These are phyloP conservation scores for Metschnikowia santaceciliae DNA, from an alignment of 805 yeast genomes.

Conservation along the genomic window DNA sequence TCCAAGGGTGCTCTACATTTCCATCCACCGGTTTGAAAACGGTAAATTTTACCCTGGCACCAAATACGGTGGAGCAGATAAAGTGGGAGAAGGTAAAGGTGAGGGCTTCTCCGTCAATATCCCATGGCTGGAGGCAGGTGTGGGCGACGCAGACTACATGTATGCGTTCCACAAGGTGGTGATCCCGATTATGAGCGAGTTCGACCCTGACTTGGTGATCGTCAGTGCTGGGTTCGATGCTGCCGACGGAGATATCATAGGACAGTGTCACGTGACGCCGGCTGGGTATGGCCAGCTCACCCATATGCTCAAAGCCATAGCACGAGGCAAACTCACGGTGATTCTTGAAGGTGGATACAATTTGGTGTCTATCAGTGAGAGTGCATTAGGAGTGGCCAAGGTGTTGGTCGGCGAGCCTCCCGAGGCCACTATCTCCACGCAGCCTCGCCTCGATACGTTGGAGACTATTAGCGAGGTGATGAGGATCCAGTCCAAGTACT, in stretches of 20 bases:
- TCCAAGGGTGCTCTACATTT: constrained; percentile 85
- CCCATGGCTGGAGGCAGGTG: constrained; percentile 91
- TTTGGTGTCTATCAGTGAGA: constrained; percentile 81
- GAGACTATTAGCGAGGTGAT: constrained; percentile 79
- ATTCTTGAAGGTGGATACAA: constrained; percentile 96
- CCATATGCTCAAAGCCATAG: constrained; percentile 80
- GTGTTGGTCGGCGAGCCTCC: constrained; percentile 95
- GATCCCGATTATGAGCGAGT: constrained; percentile 85
- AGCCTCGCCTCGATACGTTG: constrained; percentile 74
- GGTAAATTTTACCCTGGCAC: constrained; percentile 96
- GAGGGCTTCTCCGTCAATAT: constrained; percentile 84
- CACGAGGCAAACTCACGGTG: constrained; percentile 84
- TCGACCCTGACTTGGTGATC: constrained; percentile 87
- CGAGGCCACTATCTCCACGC: constrained; percentile 58
- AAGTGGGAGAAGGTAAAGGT: constrained; percentile 82
- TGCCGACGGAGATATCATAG: constrained; percentile 96
- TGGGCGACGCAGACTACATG: constrained; percentile 92
- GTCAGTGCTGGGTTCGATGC: constrained; percentile 97
- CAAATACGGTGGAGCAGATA: constrained; percentile 73
- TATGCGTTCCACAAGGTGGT: constrained; percentile 84
- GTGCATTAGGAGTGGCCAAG: constrained; percentile 90
- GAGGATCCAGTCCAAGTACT: constrained; percentile 74
- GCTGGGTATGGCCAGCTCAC: constrained; percentile 97
- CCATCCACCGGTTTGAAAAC: constrained; percentile 87
- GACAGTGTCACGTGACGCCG: constrained; percentile 94